A percentile compares a stretch with the other conserved stretches of the same genome.
Conservation (phyloP, 192 early-diverging fungal genomes). For the Phycomyces blakesleeanus region DNA sequence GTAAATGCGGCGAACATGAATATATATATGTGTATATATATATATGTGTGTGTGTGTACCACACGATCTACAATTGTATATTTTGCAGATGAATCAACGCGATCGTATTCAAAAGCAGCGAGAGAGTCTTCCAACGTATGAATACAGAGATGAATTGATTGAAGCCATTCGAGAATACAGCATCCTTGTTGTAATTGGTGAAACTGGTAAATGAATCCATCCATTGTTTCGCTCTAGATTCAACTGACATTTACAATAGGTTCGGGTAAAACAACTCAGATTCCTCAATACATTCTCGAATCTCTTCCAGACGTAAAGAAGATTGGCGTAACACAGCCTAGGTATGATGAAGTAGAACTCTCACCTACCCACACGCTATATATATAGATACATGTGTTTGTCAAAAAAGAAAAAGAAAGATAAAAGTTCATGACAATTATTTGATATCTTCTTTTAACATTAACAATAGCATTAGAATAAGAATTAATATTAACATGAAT, state of each 20-base stretch:
- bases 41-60: not conserved
- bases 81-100: constrained; percentile 3
- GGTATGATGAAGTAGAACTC: constrained; percentile 36
- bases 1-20: too few species aligned
- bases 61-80: not conserved
- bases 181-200: constrained; percentile 86
- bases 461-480: too few species aligned
- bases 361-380: too few species aligned
- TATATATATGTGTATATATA: not conserved
- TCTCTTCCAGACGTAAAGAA: constrained; percentile 39
- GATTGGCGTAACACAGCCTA: constrained; percentile 75
- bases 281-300: constrained; percentile 78
- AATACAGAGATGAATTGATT: constrained; percentile 68
- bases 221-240: not conserved
- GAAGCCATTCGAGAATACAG: constrained; percentile 83
- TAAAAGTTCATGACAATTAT: too few species aligned
- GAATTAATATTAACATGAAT: too few species aligned
- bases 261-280: constrained; percentile 85
- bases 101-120: constrained; percentile 18
- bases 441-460: too few species aligned
- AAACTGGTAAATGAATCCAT: constrained; percentile 60
- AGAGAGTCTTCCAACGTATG: constrained; percentile 44
- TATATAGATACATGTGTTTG: too few species aligned
- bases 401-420: not conserved
- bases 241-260: constrained; percentile 24